Percentiles rank a stretch among this genome's conserved stretches.
phyloP scores from a whole-genome alignment of 2,329 filamentous ascomycete genomes.

The Cercospora beticola region DNA sequence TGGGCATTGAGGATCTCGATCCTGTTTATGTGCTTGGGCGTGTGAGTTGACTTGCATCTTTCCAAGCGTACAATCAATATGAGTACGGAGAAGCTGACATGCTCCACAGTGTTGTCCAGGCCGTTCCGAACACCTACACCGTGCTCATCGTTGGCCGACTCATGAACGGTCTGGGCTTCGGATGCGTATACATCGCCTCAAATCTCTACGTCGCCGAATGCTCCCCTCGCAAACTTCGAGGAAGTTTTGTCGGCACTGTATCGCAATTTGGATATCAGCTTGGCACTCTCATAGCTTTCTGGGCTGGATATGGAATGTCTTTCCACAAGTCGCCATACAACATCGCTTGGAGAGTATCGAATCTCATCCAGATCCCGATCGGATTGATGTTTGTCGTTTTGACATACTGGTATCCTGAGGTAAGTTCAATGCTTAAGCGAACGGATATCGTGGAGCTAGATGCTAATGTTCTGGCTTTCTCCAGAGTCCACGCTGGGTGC shows the following conservation, averaged over 20 bases:
- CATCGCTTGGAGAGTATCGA: constrained; percentile 47
- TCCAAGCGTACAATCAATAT: neutral
- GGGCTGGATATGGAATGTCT: constrained; percentile 48
- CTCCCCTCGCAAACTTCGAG: constrained; percentile 42
- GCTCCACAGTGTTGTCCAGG: constrained; percentile 39
- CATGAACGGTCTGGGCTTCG: constrained; percentile 44
- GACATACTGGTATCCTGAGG: neutral
- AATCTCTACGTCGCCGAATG: constrained; percentile 48
- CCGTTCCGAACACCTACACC: constrained; percentile 45
- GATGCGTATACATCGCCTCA: constrained; percentile 46
- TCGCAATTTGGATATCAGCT: constrained; percentile 48
- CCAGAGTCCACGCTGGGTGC: neutral
- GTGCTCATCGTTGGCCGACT: constrained; percentile 45
- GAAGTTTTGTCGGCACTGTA: constrained; percentile 44
- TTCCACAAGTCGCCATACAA: constrained; percentile 45
- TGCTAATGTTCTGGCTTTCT: neutral
- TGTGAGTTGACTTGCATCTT: constrained; percentile 22
- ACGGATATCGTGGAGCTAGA: neutral
- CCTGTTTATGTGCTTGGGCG: constrained; percentile 42
- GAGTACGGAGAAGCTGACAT: neutral
- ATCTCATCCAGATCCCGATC: constrained; percentile 26
- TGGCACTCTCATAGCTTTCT: constrained; percentile 48
- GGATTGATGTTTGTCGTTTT: neutral
- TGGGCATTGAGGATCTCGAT: constrained; percentile 46
- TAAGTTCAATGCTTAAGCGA: neutral